Evolutionary conservation across 2,329 filamentous ascomycete genomes (phyloP), one percentile per base, ranked within the genome.

Genomic region (Aspergillus phoenicis): DNA sequence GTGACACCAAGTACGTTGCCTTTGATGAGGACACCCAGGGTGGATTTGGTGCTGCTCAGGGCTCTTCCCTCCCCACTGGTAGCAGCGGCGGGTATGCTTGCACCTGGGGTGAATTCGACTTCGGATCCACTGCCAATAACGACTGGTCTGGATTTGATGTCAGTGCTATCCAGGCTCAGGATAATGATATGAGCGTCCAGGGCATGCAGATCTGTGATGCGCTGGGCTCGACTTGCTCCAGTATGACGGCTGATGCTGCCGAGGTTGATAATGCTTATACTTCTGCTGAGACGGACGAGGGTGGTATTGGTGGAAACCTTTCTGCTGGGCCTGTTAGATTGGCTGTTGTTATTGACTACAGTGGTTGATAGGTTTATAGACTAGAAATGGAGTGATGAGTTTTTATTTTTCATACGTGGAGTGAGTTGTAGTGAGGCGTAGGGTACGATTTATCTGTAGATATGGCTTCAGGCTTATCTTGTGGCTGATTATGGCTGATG

Each of bases 71-170:
- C 4, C 75, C 75, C 8, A 72, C 59, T 4, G 67, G 72, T 28
- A 45, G 62, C 5, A 70, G 60, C 43, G 76, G 76, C n/a, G 74
- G 70, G 7, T 75, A 73, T 53, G 69, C 72, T 7, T 70, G 66
- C 24, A 77, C 75, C 28, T 78, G 75, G 75, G 75, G 75, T 11
- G 76, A 78, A 55, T 78, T 77, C 33, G 72, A 73, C 22, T 77
- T 78, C 43, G 74, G 71, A 4, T 70, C 72, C 61, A 24, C 58
- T 1, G 65, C 66, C 49, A 78, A 78, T 61, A 56, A 65, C 17
- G 69, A 67, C 3, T 77, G 75, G 73, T 76, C 73, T 6, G 76
- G 76, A 1, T 78, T 73, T 63, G 76, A 78, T 66, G 76, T 78
- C n/a, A 78, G 75, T 22, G 72, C 70, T 20, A 77, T 77, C 45